Evolutionary conservation across 768 basidiomycete genomes (phyloP).

Genomic region (Phaffia tasmanica): DNA sequence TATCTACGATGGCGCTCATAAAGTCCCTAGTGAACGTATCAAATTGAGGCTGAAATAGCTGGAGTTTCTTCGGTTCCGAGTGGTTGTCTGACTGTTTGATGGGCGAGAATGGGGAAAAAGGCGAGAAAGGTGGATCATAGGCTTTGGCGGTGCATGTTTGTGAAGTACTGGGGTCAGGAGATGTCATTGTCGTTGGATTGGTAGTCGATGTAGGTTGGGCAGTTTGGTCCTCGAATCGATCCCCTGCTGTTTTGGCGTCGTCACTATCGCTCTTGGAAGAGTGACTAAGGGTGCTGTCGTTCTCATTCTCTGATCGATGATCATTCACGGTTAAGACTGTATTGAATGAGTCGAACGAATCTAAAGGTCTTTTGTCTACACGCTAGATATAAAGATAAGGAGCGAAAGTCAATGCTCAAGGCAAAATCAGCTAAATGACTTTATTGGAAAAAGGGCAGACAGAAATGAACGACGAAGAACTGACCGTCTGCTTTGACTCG

Average conservation of each 20-base stretch:
- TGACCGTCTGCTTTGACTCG: constrained; percentile 2
- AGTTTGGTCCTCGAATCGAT: neutral
- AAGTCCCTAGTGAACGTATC: constrained; percentile 94
- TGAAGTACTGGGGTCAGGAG: neutral
- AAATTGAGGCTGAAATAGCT: constrained; percentile 82
- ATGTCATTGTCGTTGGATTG: neutral
- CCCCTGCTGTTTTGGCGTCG: no score
- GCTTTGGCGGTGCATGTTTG: neutral
- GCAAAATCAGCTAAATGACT: neutral
- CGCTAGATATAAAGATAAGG: no score
- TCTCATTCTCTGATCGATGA: no score
- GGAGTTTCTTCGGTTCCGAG: constrained; percentile 25
- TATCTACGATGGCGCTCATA: constrained; percentile 84
- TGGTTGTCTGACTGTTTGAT: neutral
- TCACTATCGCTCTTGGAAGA: no score
- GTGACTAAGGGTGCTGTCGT: no score
- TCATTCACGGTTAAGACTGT: no score
- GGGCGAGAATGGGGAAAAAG: neutral
- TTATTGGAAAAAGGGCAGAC: neutral
- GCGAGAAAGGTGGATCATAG: neutral
- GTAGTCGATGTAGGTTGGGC: neutral
- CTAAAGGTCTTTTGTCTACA: no score
- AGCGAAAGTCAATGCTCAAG: no score
- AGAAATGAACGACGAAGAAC: neutral
- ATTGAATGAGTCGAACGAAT: no score